Conservation (phyloP, 75 land plant species). For the Sequoiadendron giganteum region DNA sequence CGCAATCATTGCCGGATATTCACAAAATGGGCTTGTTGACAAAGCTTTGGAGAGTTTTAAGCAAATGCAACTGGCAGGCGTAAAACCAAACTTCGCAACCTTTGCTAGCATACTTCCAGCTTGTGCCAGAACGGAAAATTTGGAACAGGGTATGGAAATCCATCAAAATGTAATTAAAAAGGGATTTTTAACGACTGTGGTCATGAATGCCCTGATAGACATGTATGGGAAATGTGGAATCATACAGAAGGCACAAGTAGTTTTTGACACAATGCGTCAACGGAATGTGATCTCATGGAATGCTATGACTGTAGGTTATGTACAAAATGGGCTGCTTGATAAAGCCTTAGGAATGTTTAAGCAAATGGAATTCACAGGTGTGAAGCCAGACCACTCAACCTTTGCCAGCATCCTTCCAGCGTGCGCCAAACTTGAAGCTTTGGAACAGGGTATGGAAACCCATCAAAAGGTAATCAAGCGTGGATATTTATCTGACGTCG, state of each 20-base stretch:
- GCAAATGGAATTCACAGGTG: slow-evolving; percentile 1
- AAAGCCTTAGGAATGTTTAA: neutral
- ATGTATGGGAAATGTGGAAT: slow-evolving; percentile 28
- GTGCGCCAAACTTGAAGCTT: slow-evolving; percentile 7
- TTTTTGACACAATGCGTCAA: slow-evolving; percentile 17
- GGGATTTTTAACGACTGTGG: neutral
- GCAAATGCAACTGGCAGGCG: neutral
- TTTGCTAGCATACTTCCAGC: slow-evolving; percentile 14
- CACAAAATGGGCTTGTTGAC: no score
- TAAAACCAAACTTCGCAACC: neutral
- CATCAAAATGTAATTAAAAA: slow-evolving; percentile 11
- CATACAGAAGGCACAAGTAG: slow-evolving; percentile 15
- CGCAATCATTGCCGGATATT: neutral
- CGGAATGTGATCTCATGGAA: slow-evolving; percentile 19
- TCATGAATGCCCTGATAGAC: slow-evolving; percentile 18
- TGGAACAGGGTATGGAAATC: slow-evolving; percentile 14
- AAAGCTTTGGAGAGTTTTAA: neutral
- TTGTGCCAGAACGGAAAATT: slow-evolving; percentile 6
- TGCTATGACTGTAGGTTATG: slow-evolving; percentile 20
- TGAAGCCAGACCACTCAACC: slow-evolving; percentile 12
- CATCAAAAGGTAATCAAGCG: slow-evolving; percentile 4
- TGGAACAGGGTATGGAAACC: slow-evolving; percentile 5
- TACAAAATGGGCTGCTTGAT: neutral
- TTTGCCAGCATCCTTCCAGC: slow-evolving; percentile 14
- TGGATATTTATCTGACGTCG: neutral